Evolutionary conservation across 176 grass and related monocot genomes (phyloP).

Genomic region (Calamus simplicifolius): DNA sequence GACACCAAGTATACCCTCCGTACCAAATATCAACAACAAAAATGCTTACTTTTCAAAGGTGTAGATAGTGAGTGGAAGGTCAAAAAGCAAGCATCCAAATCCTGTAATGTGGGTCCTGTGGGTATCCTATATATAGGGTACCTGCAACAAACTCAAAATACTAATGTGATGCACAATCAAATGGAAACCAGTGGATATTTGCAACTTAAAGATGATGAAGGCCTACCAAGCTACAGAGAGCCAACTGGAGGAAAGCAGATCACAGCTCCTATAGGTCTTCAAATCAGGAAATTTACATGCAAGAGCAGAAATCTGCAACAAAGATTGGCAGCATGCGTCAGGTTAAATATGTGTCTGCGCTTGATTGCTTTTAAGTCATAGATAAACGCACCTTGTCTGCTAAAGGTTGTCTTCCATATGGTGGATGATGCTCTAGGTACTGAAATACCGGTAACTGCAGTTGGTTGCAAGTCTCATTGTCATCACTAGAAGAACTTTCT

Average conservation of each 20-base stretch:
- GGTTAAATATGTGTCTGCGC: too few species aligned
- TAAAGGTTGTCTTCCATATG: conserved; percentile 82
- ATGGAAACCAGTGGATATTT: conserved; percentile 8
- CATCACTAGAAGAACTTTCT: conserved; percentile 48
- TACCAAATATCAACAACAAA: not conserved
- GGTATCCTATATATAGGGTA: conserved; percentile 87
- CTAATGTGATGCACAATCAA: conserved; percentile 7
- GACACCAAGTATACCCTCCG: too few species aligned
- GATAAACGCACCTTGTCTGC: conserved; percentile 52
- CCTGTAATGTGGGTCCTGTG: conserved; percentile 52
- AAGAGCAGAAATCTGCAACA: conserved; percentile 54
- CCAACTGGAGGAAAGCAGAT: conserved; percentile 72
- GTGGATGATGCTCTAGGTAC: conserved; percentile 60
- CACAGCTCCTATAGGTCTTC: conserved; percentile 50
- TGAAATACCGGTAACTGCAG: conserved; percentile 37
- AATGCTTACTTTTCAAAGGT: conserved; percentile 18
- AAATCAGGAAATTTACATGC: conserved; percentile 53
- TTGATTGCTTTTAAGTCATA: not conserved
- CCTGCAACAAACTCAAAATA: conserved; percentile 31
- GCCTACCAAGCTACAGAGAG: conserved; percentile 84
- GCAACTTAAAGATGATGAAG: not conserved
- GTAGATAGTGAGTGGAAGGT: conserved; percentile 63
- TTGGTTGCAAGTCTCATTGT: conserved; percentile 16
- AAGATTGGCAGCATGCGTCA: not conserved
- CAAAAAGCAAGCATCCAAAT: conserved; percentile 79